phyloP scores from a whole-genome alignment of 1,284 basidiomycete species.

The Leccinum fallax region DNA sequence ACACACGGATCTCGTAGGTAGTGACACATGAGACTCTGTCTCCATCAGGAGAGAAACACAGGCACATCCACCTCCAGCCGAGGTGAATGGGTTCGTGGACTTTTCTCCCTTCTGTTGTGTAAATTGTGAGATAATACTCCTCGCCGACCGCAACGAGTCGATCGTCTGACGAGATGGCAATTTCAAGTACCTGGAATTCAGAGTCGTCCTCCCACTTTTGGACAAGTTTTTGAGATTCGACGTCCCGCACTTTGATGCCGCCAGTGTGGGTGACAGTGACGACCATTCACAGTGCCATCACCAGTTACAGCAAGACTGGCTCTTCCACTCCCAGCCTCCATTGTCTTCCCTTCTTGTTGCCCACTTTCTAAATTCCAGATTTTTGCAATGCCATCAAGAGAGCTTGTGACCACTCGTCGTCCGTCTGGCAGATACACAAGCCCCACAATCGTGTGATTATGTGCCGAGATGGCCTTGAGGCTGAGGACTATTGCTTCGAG shows the following conservation, averaged over 20 bases:
- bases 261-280: neutral
- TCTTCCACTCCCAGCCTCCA: neutral
- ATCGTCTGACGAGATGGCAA: neutral
- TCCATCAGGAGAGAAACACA: conserved; percentile 13
- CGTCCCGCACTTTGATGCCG: neutral
- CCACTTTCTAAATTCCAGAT: neutral
- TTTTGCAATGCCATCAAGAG: neutral
- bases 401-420: neutral
- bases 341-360: neutral
- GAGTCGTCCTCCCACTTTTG: neutral
- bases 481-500: no score
- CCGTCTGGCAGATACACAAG: no score
- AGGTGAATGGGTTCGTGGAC: neutral
- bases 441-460: no score
- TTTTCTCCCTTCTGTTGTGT: neutral
- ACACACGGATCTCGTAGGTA: neutral
- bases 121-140: neutral
- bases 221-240: neutral
- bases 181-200: neutral
- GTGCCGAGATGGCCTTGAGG: no score
- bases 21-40: conserved; percentile 6
- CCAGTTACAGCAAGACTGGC: neutral
- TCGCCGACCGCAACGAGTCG: neutral
- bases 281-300: neutral
- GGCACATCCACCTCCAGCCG: neutral